Base-by-base conservation (phyloP, 805 yeast genomes). In the Saccharomycopsis fodiens region DNA sequence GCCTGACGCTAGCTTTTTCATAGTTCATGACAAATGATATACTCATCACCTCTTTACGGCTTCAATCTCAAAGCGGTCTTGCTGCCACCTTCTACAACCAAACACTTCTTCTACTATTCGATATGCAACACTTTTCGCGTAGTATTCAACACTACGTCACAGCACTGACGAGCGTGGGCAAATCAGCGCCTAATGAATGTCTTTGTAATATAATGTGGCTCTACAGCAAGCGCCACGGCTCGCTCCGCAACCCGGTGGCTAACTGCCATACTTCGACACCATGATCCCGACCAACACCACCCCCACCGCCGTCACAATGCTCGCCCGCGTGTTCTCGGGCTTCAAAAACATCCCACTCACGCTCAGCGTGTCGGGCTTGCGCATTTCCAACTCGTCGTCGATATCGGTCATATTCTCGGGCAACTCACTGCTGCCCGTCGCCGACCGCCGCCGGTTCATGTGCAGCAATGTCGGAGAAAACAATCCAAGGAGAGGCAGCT, bases 301-400 rank as follows among this genome's bases (percentile, higher is more conserved):
- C 4, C 49, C 49, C 22, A 45, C 39, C 22, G 49, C 49, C 12
- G 49, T 45, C 19, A 35, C 34, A n/a, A 45, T 23, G 23, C 48
- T 45, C 8, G 29, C 21, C 29, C 41, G 25, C 13, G 48, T 29
- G 36, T 25, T 32, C 16, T 40, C 48, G 2, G 44, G 25, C 21
- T 35, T 41, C 13, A 16, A 32, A 27, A 43, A 43, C 37, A 43
- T 29, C 29, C 22, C 22, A 20, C 23, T 15, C 3, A 39, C 25
- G n/a, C 25, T 8, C 16, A 36, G 22, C 5, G 15, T 12, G 4
- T 36, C 16, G 3, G 21, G 15, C 31, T 15, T 16, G 29, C 42
- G 19, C 19, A 15, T 5, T 5, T 42, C 32, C 21, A 22, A 6
- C 3, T 45, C 44, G 12, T 39, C 44, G 27, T 45, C 44, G 25